Evolutionary conservation across 164 flowering plant species (phyloP).

Genomic region (Vitis riparia): DNA sequence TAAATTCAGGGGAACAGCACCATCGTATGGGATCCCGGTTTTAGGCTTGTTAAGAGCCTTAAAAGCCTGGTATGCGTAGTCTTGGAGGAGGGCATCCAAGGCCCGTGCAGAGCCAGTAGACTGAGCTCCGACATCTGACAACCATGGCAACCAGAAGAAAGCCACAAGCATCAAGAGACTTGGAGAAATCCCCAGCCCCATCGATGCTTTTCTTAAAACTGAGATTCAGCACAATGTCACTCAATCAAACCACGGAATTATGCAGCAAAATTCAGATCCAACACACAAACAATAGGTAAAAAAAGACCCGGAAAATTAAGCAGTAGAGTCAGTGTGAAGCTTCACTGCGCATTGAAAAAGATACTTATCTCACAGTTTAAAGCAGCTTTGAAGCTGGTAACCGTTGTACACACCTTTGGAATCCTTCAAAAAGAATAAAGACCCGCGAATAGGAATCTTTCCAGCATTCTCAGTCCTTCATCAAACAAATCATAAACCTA

Average conservation of each 20-base stretch:
- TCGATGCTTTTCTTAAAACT: conserved; percentile 32
- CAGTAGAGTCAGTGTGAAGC: neutral
- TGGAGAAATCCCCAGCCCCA: conserved; percentile 64
- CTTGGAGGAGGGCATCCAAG: conserved; percentile 85
- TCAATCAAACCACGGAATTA: no score
- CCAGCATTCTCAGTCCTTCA: no score
- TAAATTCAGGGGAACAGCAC: conserved; percentile 55
- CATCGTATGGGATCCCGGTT: conserved; percentile 64
- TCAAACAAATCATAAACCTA: no score
- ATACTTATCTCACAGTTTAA: conserved; percentile 1
- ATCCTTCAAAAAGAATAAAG: neutral
- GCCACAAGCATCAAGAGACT: conserved; percentile 42
- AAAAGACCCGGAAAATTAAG: neutral
- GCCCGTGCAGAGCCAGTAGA: conserved; percentile 26
- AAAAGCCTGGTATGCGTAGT: conserved; percentile 76
- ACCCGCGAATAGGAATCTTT: no score
- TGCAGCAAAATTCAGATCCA: no score
- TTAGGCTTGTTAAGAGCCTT: conserved; percentile 58
- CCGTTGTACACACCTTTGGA: conserved; percentile 19
- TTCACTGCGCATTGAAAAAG: neutral
- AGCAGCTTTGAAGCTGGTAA: conserved; percentile 31
- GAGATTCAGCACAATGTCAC: conserved; percentile 17
- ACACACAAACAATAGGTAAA: no score
- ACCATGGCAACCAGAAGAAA: conserved; percentile 21
- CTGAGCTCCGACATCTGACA: conserved; percentile 33